Conservation (phyloP, 2,329 filamentous ascomycete species). For the Chlorencoelia australis region DNA sequence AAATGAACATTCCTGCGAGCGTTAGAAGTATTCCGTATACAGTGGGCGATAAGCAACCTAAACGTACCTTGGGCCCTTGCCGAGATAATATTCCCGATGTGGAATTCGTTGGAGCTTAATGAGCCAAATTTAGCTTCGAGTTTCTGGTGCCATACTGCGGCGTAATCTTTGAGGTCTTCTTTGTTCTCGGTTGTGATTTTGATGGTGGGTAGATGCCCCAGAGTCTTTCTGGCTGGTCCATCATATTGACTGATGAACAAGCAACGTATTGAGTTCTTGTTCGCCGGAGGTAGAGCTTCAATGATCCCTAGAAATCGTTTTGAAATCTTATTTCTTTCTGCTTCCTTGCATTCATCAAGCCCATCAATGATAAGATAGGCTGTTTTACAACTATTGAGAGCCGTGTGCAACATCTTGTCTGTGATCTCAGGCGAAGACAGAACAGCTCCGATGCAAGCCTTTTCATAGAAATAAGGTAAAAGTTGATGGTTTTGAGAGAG, state of each 20-base stretch:
- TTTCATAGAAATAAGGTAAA: conserved; percentile 27
- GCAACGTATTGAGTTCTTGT: conserved; percentile 23
- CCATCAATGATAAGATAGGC: conserved; percentile 32
- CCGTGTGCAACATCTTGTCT: too few relatives aligned
- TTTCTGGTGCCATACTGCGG: conserved; percentile 10
- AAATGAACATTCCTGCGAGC: conserved; percentile 25
- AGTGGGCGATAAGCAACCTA: too few relatives aligned
- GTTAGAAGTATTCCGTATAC: conserved; percentile 3
- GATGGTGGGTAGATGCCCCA: conserved; percentile 22
- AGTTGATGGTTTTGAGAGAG: conserved; percentile 22
- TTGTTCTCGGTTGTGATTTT: conserved; percentile 21
- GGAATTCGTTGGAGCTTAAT: conserved; percentile 6
- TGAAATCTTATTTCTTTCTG: conserved; percentile 26
- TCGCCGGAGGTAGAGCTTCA: conserved; percentile 9
- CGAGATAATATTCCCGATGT: conserved; percentile 15
- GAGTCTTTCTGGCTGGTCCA: conserved; percentile 21
- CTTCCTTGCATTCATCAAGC: conserved; percentile 31
- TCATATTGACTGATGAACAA: conserved; percentile 31
- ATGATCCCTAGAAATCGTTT: conserved; percentile 16
- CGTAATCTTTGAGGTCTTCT: conserved; percentile 27
- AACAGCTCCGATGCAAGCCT: too few relatives aligned
- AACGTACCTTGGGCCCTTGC: conserved; percentile 14
- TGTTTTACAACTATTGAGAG: too few relatives aligned
- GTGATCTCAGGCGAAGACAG: too few relatives aligned
- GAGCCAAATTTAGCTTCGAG: conserved; percentile 20